A percentile compares a stretch with the other conserved stretches of the same genome.
These are phyloP conservation scores for Taxillus chinensis DNA, from an alignment of 164 flowering plant species.

Conservation along the genomic window DNA sequence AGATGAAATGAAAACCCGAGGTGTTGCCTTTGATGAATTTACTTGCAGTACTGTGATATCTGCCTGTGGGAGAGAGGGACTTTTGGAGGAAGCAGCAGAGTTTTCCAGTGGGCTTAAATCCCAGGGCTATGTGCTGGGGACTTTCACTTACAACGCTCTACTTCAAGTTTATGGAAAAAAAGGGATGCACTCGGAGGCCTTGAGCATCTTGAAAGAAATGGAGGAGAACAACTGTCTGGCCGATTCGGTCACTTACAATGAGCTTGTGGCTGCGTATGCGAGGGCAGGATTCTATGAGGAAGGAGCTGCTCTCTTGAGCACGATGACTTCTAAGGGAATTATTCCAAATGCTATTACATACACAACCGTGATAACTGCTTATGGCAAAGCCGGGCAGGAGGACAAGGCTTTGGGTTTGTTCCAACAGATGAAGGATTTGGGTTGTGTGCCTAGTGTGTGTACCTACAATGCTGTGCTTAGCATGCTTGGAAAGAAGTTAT, in stretches of 20 bases:
- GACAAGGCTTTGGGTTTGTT: conserved; percentile 63
- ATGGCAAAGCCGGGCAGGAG: conserved; percentile 74
- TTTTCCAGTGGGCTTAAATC: conserved; percentile 53
- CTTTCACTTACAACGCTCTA: conserved; percentile 70
- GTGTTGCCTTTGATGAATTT: conserved; percentile 73
- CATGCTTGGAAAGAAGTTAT: conserved; percentile 76
- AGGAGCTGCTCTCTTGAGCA: conserved; percentile 59
- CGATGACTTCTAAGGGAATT: conserved; percentile 54
- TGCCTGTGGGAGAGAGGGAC: conserved; percentile 84
- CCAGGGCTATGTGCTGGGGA: conserved; percentile 57
- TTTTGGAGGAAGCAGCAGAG: conserved; percentile 58
- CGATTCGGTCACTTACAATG: conserved; percentile 77
- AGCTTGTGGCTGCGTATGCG: conserved; percentile 70
- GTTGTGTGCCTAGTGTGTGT: conserved; percentile 80
- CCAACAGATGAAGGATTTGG: conserved; percentile 52
- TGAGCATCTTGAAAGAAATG: conserved; percentile 73
- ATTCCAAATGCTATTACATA: conserved; percentile 82
- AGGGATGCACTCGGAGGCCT: conserved; percentile 57
- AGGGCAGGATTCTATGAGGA: conserved; percentile 78
- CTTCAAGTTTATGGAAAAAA: conserved; percentile 78
- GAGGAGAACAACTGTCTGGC: conserved; percentile 64
- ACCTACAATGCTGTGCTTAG: conserved; percentile 74
- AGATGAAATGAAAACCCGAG: conserved; percentile 61
- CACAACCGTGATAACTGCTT: conserved; percentile 75
- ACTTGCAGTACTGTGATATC: conserved; percentile 89